A percentile compares a stretch with the other conserved stretches of the same genome.
Evolutionary conservation across 2,329 filamentous ascomycete species (phyloP).

Genomic region (Colletotrichum echinochloae): DNA sequence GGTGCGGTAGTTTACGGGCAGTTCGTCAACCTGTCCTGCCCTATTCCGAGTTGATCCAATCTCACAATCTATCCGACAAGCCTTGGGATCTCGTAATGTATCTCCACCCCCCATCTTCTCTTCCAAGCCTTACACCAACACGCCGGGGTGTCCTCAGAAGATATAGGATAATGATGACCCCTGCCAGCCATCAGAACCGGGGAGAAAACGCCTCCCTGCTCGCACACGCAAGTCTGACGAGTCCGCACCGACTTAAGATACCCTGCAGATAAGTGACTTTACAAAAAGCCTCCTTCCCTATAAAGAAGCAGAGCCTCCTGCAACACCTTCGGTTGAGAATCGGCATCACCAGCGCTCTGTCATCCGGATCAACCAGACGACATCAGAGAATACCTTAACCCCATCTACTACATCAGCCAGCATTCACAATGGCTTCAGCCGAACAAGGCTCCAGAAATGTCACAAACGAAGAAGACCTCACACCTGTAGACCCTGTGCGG

Average conservation of each 20-base stretch:
- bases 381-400: slow-evolving; percentile 4
- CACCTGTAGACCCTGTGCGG: slow-evolving; percentile 43
- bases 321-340: slow-evolving; percentile 21
- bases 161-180: slow-evolving; percentile 26
- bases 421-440: slow-evolving; percentile 25
- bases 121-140: slow-evolving; percentile 27
- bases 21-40: slow-evolving; percentile 16
- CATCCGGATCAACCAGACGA: slow-evolving; percentile 31
- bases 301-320: slow-evolving; percentile 41
- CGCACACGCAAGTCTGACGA: slow-evolving; percentile 34
- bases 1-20: slow-evolving; percentile 32
- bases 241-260: slow-evolving; percentile 22
- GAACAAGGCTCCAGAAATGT: slow-evolving; percentile 19
- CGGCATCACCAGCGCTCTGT: slow-evolving; percentile 16
- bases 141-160: slow-evolving; percentile 36
- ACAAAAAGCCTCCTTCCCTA: slow-evolving; percentile 27
- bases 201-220: slow-evolving; percentile 25
- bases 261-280: slow-evolving; percentile 33
- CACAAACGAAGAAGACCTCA: slow-evolving; percentile 32
- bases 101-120: slow-evolving; percentile 17
- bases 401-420: slow-evolving; percentile 4
- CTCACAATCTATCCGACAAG: slow-evolving; percentile 33
- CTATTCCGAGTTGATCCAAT: slow-evolving; percentile 24
- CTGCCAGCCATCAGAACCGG: slow-evolving; percentile 26
- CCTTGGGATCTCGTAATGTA: slow-evolving; percentile 22